Percentiles rank a stretch among this genome's conserved stretches.
phyloP scores from a whole-genome alignment of 108 stramenopile species.

The Mediolabrus comicus region DNA sequence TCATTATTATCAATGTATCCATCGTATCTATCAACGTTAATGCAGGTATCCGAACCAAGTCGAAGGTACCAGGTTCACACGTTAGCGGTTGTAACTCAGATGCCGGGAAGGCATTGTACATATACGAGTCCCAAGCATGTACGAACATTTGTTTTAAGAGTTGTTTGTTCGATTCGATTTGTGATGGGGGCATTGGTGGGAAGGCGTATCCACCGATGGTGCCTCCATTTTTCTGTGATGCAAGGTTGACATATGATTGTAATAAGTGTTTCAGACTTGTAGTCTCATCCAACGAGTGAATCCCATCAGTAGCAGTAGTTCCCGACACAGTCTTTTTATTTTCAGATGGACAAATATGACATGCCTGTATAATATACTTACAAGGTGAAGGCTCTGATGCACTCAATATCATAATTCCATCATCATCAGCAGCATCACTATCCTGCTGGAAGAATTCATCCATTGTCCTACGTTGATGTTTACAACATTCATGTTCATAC shows the following conservation, averaged over 20 bases:
- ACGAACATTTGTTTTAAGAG: conserved; percentile 72
- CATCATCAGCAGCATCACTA: too few species aligned
- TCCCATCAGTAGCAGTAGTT: not conserved
- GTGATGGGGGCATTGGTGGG: conserved; percentile 65
- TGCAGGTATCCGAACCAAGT: conserved; percentile 76
- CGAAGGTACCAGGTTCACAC: conserved; percentile 74
- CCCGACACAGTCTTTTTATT: not conserved
- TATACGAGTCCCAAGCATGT: conserved; percentile 89
- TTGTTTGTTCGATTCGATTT: conserved; percentile 52
- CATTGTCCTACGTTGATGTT: conserved; percentile 11
- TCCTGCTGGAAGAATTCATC: conserved; percentile 36
- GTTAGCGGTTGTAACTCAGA: conserved; percentile 86
- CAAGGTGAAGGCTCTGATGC: conserved; percentile 28
- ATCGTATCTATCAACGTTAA: conserved; percentile 92
- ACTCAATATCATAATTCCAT: conserved; percentile 19
- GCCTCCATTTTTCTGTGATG: not conserved
- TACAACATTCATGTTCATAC: conserved; percentile 36
- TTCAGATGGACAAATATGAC: conserved; percentile 16
- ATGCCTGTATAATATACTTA: conserved; percentile 22
- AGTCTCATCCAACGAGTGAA: conserved; percentile 18
- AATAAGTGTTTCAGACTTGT: conserved; percentile 24
- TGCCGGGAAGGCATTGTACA: conserved; percentile 86
- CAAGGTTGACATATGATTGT: conserved; percentile 16
- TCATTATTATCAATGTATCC: conserved; percentile 86
- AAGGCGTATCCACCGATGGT: conserved; percentile 16